Evolutionary conservation across 2,329 filamentous ascomycete genomes (phyloP).

Genomic region (Phaeophleospora eucalypticola): DNA sequence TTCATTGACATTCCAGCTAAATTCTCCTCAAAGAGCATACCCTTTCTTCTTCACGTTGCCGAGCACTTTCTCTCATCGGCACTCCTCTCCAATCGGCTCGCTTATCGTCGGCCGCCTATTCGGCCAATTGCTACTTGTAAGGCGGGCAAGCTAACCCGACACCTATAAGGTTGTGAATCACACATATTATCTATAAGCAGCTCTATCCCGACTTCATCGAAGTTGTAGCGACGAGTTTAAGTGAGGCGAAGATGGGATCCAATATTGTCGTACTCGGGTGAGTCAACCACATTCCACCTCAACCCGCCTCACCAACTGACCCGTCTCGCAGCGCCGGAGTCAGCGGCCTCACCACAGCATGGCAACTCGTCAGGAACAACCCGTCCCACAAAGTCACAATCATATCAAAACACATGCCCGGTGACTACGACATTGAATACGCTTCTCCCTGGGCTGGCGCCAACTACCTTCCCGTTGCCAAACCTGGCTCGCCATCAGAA

Average conservation of each 20-base stretch:
- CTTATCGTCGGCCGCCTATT: no score
- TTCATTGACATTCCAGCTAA: no score
- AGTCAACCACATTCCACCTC: slow-evolving; percentile 13
- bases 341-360: slow-evolving; percentile 61
- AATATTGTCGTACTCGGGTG: slow-evolving; percentile 49
- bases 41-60: no score
- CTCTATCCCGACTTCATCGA: no score
- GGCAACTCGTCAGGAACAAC: slow-evolving; percentile 55
- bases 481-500: slow-evolving; percentile 37
- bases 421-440: slow-evolving; percentile 89
- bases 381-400: slow-evolving; percentile 60
- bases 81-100: no score
- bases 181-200: no score
- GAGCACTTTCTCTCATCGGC: no score
- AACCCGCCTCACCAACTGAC: slow-evolving; percentile 3
- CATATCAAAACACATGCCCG: slow-evolving; percentile 84
- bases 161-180: no score
- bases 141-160: no score
- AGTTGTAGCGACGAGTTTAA: no score
- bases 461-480: slow-evolving; percentile 62
- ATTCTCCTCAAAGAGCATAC: no score
- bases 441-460: slow-evolving; percentile 86
- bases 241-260: no score
- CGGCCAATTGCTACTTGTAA: not conserved
- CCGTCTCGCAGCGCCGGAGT: slow-evolving; percentile 52